A percentile compares a stretch with the other conserved stretches of the same genome.
Conservation (phyloP, 768 basidiomycete species). For the Tephrocybe sp. region DNA sequence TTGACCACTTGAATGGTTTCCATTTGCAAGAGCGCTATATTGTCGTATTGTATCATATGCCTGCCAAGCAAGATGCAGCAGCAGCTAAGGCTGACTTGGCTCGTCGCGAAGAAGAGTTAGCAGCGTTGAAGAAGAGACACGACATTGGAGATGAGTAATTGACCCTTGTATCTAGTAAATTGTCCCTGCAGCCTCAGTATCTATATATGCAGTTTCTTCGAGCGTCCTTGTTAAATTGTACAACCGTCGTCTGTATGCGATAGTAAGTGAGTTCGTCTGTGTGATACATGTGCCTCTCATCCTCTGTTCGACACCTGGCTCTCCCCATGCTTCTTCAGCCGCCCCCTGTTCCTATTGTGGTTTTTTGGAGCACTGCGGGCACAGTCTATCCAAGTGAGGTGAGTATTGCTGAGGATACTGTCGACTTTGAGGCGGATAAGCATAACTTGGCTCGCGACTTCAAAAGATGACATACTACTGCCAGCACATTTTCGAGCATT, state of each 20-base stretch:
- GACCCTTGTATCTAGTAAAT: slow-evolving; percentile 15
- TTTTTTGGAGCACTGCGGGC: slow-evolving; percentile 43
- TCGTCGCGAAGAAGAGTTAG: slow-evolving; percentile 86
- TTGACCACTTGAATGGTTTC: slow-evolving; percentile 97
- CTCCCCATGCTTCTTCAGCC: not conserved
- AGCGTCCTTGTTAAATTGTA: not conserved
- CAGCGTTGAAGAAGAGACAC: slow-evolving; percentile 82
- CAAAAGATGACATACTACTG: slow-evolving; percentile 53
- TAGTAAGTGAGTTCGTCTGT: slow-evolving; percentile 11
- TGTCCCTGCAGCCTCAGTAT: slow-evolving; percentile 10
- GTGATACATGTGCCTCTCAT: not conserved
- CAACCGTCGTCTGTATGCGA: not conserved
- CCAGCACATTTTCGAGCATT: slow-evolving; percentile 60
- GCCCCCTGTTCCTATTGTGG: not conserved
- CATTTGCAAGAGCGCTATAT: slow-evolving; percentile 98
- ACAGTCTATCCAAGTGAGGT: slow-evolving; percentile 58
- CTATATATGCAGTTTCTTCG: not conserved
- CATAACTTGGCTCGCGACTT: not conserved
- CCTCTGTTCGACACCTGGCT: not conserved
- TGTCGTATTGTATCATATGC: slow-evolving; percentile 97
- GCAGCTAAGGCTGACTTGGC: slow-evolving; percentile 91
- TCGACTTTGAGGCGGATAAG: slow-evolving; percentile 34
- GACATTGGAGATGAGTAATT: slow-evolving; percentile 73
- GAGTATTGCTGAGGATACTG: slow-evolving; percentile 70
- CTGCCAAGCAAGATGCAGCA: slow-evolving; percentile 93